A percentile compares a stretch with the other conserved stretches of the same genome.
phyloP scores from a whole-genome alignment of 495 filamentous ascomycete genomes.

The Daldinia concentrica region DNA sequence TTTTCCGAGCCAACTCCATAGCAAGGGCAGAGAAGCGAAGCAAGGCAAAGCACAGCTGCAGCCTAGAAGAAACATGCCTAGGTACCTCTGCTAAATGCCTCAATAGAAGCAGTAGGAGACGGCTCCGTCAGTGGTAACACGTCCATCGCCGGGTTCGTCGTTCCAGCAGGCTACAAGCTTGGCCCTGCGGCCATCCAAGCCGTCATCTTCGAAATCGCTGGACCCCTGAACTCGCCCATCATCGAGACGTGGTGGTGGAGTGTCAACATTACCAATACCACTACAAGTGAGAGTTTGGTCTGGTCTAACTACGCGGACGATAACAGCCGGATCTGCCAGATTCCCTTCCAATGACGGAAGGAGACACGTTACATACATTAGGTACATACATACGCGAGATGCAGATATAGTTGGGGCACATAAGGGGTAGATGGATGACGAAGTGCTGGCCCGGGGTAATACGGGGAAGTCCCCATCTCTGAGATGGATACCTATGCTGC shows the following conservation, averaged over 20 bases:
- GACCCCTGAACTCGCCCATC: conserved; percentile 5
- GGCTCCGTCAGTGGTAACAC: conserved; percentile 6
- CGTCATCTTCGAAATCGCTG: conserved; percentile 6
- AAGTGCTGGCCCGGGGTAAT: background rate
- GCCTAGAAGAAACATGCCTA: background rate
- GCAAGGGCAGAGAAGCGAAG: background rate
- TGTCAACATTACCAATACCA: conserved; percentile 1
- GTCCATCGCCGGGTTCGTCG: background rate
- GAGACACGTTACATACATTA: background rate
- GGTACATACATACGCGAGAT: background rate
- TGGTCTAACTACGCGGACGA: conserved; percentile 16
- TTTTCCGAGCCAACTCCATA: background rate
- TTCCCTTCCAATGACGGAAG: background rate
- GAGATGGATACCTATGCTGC: background rate
- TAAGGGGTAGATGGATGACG: background rate
- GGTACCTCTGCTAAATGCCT: background rate
- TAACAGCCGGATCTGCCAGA: conserved; percentile 6
- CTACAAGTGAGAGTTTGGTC: background rate
- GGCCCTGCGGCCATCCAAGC: conserved; percentile 11
- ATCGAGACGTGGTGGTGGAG: conserved; percentile 12
- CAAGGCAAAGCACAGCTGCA: background rate
- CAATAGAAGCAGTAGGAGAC: conserved; percentile 7
- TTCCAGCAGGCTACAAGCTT: background rate
- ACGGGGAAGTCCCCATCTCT: background rate
- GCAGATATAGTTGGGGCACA: background rate